Conservation (phyloP, 345 rosid species). For the Ceriops decandra region DNA sequence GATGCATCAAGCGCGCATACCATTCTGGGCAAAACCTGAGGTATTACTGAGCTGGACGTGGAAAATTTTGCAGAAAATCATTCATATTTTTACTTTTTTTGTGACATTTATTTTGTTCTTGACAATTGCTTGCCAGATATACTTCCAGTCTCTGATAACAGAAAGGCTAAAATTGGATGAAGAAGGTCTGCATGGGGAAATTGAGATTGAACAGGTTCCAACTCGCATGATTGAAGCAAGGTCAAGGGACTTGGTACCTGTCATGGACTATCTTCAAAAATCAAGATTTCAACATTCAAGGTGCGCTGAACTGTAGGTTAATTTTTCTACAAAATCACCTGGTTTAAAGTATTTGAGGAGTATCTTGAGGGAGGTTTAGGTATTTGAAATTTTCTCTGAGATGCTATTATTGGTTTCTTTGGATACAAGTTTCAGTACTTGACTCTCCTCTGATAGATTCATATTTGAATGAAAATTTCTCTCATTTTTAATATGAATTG, state of each 20-base stretch:
- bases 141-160: conserved; percentile 49
- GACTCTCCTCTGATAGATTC: neutral
- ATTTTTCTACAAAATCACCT: neutral
- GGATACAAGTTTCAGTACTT: too few species aligned
- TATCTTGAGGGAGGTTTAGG: neutral
- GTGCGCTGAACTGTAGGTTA: conserved; percentile 23
- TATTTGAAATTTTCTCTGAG: too few species aligned
- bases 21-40: conserved; percentile 70
- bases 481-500: too few species aligned
- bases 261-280: conserved; percentile 46
- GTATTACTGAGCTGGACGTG: conserved; percentile 33
- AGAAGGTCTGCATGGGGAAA: conserved; percentile 52
- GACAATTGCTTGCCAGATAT: conserved; percentile 42
- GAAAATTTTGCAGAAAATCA: neutral
- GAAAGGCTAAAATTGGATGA: conserved; percentile 30
- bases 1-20: conserved; percentile 48
- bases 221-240: conserved; percentile 59
- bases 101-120: conserved; percentile 15
- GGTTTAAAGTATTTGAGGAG: too few species aligned
- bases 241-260: conserved; percentile 64
- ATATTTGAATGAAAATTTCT: neutral
- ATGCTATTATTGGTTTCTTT: too few species aligned
- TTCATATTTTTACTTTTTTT: neutral
- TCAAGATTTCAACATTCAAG: conserved; percentile 45
- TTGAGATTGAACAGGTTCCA: conserved; percentile 62